Conservation (phyloP, 306 rosid species). For the Biancaea sappan region DNA sequence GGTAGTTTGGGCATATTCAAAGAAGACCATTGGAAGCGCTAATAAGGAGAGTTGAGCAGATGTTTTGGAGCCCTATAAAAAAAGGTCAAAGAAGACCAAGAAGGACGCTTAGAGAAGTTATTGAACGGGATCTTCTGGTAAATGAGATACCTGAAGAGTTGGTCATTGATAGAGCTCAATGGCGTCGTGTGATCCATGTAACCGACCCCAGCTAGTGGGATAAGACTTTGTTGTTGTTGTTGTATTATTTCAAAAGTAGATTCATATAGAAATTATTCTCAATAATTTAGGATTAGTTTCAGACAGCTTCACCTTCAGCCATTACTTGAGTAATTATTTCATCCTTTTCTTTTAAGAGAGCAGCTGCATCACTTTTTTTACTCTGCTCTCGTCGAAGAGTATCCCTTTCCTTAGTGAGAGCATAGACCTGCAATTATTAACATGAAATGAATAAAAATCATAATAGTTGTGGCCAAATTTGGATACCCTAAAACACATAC, state of each 20-base stretch:
- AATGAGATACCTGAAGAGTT: too few species aligned
- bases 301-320: slow-evolving; percentile 82
- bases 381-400: slow-evolving; percentile 92
- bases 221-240: too few species aligned
- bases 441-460: slow-evolving; percentile 24
- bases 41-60: too few species aligned
- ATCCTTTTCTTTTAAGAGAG: slow-evolving; percentile 97
- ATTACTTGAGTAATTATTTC: slow-evolving; percentile 98
- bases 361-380: slow-evolving; percentile 96
- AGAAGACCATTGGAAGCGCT: too few species aligned
- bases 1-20: too few species aligned
- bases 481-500: slow-evolving; percentile 5
- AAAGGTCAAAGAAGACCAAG: too few species aligned
- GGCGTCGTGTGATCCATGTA: too few species aligned
- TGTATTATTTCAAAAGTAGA: not conserved
- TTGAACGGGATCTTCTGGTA: too few species aligned
- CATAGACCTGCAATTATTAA: slow-evolving; percentile 68
- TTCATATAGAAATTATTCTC: not conserved
- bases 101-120: too few species aligned
- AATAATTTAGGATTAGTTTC: slow-evolving; percentile 16
- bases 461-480: slow-evolving; percentile 7
- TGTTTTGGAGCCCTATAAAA: too few species aligned
- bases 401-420: slow-evolving; percentile 98
- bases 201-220: too few species aligned
- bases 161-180: too few species aligned